Base-by-base conservation (phyloP, 1,284 basidiomycete species). In the Ganoderma leucocontextum region DNA sequence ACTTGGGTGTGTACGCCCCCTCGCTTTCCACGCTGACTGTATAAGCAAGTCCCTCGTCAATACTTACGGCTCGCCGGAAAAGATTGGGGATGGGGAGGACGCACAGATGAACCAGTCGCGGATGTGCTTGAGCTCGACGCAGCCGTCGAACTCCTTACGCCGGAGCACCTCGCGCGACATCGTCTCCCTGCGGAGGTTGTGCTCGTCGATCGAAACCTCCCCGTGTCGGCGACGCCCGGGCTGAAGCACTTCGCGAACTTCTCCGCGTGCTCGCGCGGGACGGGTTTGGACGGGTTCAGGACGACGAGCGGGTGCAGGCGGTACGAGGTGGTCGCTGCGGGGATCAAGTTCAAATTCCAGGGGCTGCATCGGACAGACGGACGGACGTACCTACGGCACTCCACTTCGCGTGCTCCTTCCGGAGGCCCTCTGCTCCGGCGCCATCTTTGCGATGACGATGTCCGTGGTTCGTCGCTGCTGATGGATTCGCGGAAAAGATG, bases 351-450 rank as follows among this genome's bases (percentile, higher is more conserved):
- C 13, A 38, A 59, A 2, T 1, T 13, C 1, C 47, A 1, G 7
- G 17, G 13, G 17, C 12, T 49, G 19, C 10, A 12, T 17, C 8
- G 29, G 29, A 29, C 8, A 2, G 9, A 17, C 3, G 7, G 17
- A 38, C 33, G 22, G n/a, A 41, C 94, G 72, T 73, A 95, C 95
- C 95, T 62, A 99, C 97, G n/a, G 98, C 96, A 66, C 91, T 95
- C 81, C 95, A 99, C 79, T 99, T 99, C 55, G 98, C 96, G 78
- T 99, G 98, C 75, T 97, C 96, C 75, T 95, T 95, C 25, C 96
- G 97, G n/a, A 95, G 89, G 9, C 96, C 95, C 78, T 85, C 78
- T 97, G 94, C 4, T 97, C 97, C 0, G 97, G 97, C 55, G 96
- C 85, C 60, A 99, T 83, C 81, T 99, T 99, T n/a, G 93, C 94